Base-by-base conservation (phyloP, 1,284 basidiomycete genomes). In the Trichosporon faecale region DNA sequence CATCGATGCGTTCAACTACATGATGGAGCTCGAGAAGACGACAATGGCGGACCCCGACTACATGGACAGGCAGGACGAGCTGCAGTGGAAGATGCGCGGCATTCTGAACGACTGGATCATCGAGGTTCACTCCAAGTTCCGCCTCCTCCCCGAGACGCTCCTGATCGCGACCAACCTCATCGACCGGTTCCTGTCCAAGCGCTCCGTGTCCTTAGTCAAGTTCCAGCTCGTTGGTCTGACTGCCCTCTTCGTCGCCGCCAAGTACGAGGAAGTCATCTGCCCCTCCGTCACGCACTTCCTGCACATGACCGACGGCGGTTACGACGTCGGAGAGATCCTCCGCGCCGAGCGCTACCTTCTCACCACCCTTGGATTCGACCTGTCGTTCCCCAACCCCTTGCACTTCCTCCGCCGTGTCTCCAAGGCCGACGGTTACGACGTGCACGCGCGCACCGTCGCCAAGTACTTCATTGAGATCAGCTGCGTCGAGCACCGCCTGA, bases 51-150 rank as follows among this genome's bases (percentile, higher is more conserved):
- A 93, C 77, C 89, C 93, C 0, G 88, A 91, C 75, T 97, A 97
- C 84, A 97, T 97, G 92, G 88, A 91, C 49, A 89, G 87, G 75
- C 95, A 98, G 84, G 91, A 90, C 77, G 93, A 95, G 76, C 88
- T 98, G 37, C 90, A 91, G 3, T 97, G 94, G 94, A 90, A 90
- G 73, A 95, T 96, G 93, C 93, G 95, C 25, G 92, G 92, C 18
- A 93, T 98, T 74, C 88, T 99, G 37, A 91, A 92, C 72, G 96
- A 99, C 86, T 98, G 96, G 97, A 88, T 99, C 71, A 91, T 99
- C 75, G 95, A 98, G 85, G 91, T 98, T 25, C 96, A 99, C 83
- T 88, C 90, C 75, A 93, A 94, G 77, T 98, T 98, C 87, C 91
- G 91, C 70, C 88, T 99, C 21, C 87, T 97, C 8, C 95, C 95